Evolutionary conservation across 108 stramenopile genomes (phyloP), one percentile per base, ranked within the genome.

Genomic region (Aureococcus anophagefferens): DNA sequence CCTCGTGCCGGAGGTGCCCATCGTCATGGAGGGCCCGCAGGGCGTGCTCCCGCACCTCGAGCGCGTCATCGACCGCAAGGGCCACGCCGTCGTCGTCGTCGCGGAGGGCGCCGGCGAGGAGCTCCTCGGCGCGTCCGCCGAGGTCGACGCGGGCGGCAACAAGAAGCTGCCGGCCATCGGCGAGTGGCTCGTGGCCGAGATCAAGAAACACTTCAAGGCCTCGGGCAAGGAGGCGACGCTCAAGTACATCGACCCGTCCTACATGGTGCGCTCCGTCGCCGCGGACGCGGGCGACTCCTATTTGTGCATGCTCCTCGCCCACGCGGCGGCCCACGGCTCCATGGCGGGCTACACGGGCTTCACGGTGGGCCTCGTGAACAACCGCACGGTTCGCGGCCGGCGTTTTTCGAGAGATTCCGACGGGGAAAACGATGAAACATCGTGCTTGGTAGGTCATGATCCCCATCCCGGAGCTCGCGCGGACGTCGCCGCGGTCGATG

Each of bases 281-380:
- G 98, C 98, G 29, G 97, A 96, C 68, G 90, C 95, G 13, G 81
- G 89, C 46, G 98, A 98, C 72, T 83, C 90, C 69, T 78, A 95
- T 45, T 95, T 96, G 69, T 97, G 98, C 82, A 93, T 95, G 93
- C 93, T 95, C 70, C 76, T 98, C 21, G 93, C 87, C 33, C 96
- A 98, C 79, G 96, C 96, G 79, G 95, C 95, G 30, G 98, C 97
- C 35, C 98, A 98, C 70, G 98, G 94, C 62, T 90, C 94, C 46
- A 98, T 98, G 98, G 98, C 96, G 14, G 98, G 98, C 30, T 96
- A 86, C 77, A 97, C 98, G 18, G 95, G 93, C 34, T 95, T 97
- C 77, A 86, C 88, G 5, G 93, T 95, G 28, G 98, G 95, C 30
- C 70, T 98, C 32, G 90, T 91, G 78, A 98, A 97, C 85, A 97